Evolutionary conservation across 495 filamentous ascomycete genomes (phyloP).

Genomic region (Podospora australis): DNA sequence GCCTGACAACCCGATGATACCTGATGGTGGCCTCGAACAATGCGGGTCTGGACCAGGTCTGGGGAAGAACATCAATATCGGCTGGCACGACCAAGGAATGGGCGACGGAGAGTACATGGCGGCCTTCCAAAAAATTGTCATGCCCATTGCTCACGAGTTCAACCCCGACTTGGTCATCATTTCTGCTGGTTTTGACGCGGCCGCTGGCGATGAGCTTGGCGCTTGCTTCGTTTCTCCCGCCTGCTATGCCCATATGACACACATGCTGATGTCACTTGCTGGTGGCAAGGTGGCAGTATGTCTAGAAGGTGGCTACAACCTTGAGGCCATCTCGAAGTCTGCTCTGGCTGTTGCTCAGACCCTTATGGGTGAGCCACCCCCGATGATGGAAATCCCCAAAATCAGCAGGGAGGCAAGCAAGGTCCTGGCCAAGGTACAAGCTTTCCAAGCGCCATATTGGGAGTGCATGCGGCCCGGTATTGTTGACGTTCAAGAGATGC

Average conservation of each 20-base stretch:
- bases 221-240: constrained; percentile 84
- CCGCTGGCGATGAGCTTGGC: constrained; percentile 84
- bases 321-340: constrained; percentile 83
- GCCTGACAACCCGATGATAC: constrained; percentile 49
- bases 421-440: constrained; percentile 45
- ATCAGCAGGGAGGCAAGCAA: constrained; percentile 44
- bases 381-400: constrained; percentile 49
- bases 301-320: constrained; percentile 93
- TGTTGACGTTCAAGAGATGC: constrained; percentile 37
- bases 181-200: constrained; percentile 93
- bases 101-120: constrained; percentile 94
- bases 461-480: constrained; percentile 52
- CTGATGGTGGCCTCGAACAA: constrained; percentile 65
- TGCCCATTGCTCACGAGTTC: constrained; percentile 92
- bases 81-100: constrained; percentile 88
- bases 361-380: constrained; percentile 90
- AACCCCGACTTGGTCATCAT: constrained; percentile 93
- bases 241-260: constrained; percentile 97
- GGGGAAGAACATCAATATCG: constrained; percentile 93
- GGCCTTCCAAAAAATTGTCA: constrained; percentile 93
- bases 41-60: constrained; percentile 67
- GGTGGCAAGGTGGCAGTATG: constrained; percentile 86
- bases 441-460: constrained; percentile 52
- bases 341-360: constrained; percentile 87
- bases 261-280: constrained; percentile 97